These are phyloP conservation scores for Monosporascus sp. DNA, from an alignment of 2,329 filamentous ascomycete genomes.

Conservation along the genomic window DNA sequence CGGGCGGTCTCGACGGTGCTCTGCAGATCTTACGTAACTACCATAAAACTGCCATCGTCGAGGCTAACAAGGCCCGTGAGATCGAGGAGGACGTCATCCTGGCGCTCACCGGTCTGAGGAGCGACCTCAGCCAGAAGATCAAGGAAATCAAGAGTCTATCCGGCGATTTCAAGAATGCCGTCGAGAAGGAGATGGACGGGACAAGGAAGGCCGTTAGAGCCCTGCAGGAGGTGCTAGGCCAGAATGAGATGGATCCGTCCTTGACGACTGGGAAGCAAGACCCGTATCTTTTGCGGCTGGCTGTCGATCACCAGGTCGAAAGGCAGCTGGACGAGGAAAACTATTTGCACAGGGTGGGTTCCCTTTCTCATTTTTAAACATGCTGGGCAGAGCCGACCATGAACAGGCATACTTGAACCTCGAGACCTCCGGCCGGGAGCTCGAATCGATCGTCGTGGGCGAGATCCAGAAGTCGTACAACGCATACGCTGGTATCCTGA, in stretches of 20 bases:
- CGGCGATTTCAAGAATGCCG: constrained; percentile 93
- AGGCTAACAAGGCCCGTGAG: constrained; percentile 83
- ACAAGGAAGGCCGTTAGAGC: constrained; percentile 74
- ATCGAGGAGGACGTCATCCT: constrained; percentile 89
- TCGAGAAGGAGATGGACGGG: constrained; percentile 88
- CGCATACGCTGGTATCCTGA: constrained; percentile 84
- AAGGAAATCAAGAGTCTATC: constrained; percentile 95
- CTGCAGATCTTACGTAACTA: constrained; percentile 74
- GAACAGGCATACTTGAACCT: constrained; percentile 84
- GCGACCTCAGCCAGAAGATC: constrained; percentile 90
- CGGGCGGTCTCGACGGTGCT: constrained; percentile 84
- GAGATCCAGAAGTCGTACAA: constrained; percentile 99
- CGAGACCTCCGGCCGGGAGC: constrained; percentile 86
- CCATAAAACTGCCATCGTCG: constrained; percentile 72
- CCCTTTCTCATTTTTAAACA: neutral
- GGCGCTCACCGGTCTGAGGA: constrained; percentile 77
- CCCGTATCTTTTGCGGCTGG: constrained; percentile 80
- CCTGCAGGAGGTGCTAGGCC: constrained; percentile 75
- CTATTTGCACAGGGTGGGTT: constrained; percentile 79
- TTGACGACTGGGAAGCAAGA: constrained; percentile 80
- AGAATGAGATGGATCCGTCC: constrained; percentile 72
- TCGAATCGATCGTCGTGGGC: constrained; percentile 93
- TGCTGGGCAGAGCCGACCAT: constrained; percentile 14
- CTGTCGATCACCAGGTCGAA: constrained; percentile 85
- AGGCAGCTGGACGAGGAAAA: constrained; percentile 95